phyloP scores from a whole-genome alignment of 371 early-diverging fungal species.

The Blastocladiella emersonii region DNA sequence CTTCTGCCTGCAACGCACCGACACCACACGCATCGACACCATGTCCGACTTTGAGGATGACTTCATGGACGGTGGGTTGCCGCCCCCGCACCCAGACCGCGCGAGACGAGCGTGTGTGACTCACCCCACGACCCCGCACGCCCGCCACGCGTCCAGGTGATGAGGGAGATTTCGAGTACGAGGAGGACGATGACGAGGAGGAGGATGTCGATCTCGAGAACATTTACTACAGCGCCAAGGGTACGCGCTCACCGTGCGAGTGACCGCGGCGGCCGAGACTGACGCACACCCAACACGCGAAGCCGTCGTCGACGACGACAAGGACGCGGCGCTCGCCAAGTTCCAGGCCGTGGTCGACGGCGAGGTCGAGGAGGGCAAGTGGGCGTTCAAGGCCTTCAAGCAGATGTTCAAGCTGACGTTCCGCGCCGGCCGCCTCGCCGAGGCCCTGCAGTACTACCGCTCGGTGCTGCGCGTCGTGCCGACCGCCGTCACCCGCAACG shows the following conservation, averaged over 20 bases:
- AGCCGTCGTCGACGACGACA: slow-evolving; percentile 69
- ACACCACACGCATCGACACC: neutral
- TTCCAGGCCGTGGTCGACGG: slow-evolving; percentile 69
- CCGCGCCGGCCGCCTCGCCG: slow-evolving; percentile 30
- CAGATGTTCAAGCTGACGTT: slow-evolving; percentile 82
- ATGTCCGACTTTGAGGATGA: slow-evolving; percentile 1
- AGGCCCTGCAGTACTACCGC: slow-evolving; percentile 63
- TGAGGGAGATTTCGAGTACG: slow-evolving; percentile 85
- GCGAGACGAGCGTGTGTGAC: neutral
- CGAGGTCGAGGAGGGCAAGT: slow-evolving; percentile 69
- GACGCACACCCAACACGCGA: neutral
- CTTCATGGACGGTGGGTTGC: neutral
- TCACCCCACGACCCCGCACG: neutral
- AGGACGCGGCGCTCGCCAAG: slow-evolving; percentile 56
- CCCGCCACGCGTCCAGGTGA: neutral
- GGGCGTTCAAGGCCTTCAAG: slow-evolving; percentile 90
- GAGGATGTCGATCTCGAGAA: slow-evolving; percentile 84
- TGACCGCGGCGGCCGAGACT: neutral
- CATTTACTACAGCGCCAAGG: slow-evolving; percentile 91
- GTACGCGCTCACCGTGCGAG: slow-evolving; percentile 17
- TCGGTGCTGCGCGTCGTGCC: slow-evolving; percentile 65
- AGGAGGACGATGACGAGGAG: slow-evolving; percentile 64
- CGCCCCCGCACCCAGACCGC: no score
- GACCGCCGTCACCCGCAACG: slow-evolving; percentile 72
- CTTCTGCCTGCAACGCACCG: no score